Evolutionary conservation across 257 asterid genomes (phyloP), one percentile per base, ranked within the genome.

Genomic region (Apocynum venetum): DNA sequence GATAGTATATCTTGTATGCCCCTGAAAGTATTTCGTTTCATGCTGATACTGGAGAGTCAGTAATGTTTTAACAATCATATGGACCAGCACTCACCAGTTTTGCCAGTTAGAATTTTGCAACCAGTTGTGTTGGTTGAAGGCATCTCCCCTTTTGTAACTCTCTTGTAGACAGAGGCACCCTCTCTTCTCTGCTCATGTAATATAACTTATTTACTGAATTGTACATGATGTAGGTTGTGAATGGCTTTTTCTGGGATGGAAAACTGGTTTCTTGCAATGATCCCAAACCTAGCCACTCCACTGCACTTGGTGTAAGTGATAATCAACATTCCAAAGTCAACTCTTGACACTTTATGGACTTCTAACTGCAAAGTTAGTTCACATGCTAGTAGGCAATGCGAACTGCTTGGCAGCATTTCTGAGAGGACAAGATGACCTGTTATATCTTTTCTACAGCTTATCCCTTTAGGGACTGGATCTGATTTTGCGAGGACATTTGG

Each of bases 391-490:
- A 68, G 75, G 63, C 73, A 69, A 35, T 69, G 35, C 55, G 43
- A 77, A 73, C 79, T 73, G 70, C 43, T 49, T 81, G 73, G 64
- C 40, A 38, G 71, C 36, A 81, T 79, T 78, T 75, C 20, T 78
- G 71, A 61, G 68, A 74, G 80, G 48, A 77, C 76, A 63, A 55
- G 79, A 68, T 74, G 35, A 67, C 77, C 70, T 74, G 36, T 78
- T 75, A 57, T 82, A n/a, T 73, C 74, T 82, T 89, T 78, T 83
- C 85, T 72, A 77, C 93, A 92, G 97, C 89, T 92, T 78, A 90
- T 93, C 57, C 98, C 98, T 57, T 82, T 93, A 85, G 98, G 98
- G 80, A 93, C 97, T 79, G 98, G 96, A 85, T 93, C 97, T 52
- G 98, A 93, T 84, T 93, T 91, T 78, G 96, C 97, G 68, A 89